Percentiles rank a stretch among this genome's conserved stretches.
Evolutionary conservation across 768 basidiomycete genomes (phyloP).

Genomic region (Pleurotus djamor): DNA sequence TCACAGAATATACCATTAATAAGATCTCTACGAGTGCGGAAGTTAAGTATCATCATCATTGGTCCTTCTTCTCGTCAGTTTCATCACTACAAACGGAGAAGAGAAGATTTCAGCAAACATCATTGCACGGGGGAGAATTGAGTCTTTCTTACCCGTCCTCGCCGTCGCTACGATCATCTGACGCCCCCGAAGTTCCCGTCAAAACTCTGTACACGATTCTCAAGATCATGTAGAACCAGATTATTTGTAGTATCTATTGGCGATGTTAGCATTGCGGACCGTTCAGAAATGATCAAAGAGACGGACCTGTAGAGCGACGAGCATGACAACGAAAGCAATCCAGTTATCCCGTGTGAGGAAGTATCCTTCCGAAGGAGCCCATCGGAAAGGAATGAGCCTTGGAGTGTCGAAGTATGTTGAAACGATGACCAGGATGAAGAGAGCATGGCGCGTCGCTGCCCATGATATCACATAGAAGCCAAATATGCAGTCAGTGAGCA

Average conservation of each 20-base stretch:
- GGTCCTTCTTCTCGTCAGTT: not conserved
- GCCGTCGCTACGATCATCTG: slow-evolving; percentile 67
- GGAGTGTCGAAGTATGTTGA: slow-evolving; percentile 55
- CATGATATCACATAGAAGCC: slow-evolving; percentile 84
- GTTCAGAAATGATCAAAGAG: not conserved
- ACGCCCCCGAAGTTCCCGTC: slow-evolving; percentile 66
- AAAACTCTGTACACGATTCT: slow-evolving; percentile 82
- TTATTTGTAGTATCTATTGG: slow-evolving; percentile 60
- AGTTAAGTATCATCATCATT: not conserved
- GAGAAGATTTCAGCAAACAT: not conserved
- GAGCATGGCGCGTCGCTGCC: slow-evolving; percentile 85
- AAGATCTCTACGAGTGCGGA: not conserved
- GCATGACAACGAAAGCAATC: slow-evolving; percentile 48
- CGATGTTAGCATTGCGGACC: slow-evolving; percentile 11
- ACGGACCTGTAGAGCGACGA: slow-evolving; percentile 63
- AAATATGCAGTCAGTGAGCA: slow-evolving; percentile 74
- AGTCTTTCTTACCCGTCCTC: not conserved
- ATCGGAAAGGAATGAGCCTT: slow-evolving; percentile 45
- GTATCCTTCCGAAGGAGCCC: slow-evolving; percentile 56
- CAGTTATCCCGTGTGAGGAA: slow-evolving; percentile 50
- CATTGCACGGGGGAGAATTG: not conserved
- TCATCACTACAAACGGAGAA: not conserved
- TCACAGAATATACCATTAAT: not conserved
- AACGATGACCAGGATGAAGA: slow-evolving; percentile 72
- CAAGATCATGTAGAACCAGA: slow-evolving; percentile 89